phyloP scores from a whole-genome alignment of 164 flowering plant genomes.

The Tinospora cordifolia region DNA sequence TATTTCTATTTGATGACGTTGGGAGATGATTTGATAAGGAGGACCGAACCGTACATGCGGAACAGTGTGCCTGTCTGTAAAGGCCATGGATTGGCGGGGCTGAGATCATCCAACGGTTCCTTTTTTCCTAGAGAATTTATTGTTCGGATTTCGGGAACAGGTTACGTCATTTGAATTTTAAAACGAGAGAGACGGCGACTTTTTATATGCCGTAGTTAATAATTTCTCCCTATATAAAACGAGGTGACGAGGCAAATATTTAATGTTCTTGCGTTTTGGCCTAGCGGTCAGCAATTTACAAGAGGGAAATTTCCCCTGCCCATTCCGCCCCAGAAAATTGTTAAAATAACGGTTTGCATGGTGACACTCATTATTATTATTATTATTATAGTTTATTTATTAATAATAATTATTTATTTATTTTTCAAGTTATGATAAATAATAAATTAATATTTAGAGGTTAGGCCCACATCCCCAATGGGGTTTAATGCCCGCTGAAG shows the following conservation, averaged over 20 bases:
- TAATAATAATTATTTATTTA: no score
- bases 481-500: no score
- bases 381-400: no score
- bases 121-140: background rate
- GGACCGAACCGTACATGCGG: background rate
- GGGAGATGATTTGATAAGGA: background rate
- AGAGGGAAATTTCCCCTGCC: background rate
- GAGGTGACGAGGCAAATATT: constrained; percentile 1
- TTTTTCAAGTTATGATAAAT: no score
- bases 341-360: no score
- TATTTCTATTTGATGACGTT: background rate
- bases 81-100: background rate
- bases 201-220: background rate
- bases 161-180: background rate
- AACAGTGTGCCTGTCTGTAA: background rate
- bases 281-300: background rate
- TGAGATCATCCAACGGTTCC: background rate
- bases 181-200: background rate
- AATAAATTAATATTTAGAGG: no score
- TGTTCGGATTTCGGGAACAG: background rate
- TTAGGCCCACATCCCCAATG: no score
- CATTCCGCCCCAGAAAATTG: no score
- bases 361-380: no score
- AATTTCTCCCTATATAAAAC: background rate
- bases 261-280: background rate